Evolutionary conservation across 306 rosid species (phyloP), one percentile per base, ranked within the genome.

Genomic region (Pachyrhizus erosus): DNA sequence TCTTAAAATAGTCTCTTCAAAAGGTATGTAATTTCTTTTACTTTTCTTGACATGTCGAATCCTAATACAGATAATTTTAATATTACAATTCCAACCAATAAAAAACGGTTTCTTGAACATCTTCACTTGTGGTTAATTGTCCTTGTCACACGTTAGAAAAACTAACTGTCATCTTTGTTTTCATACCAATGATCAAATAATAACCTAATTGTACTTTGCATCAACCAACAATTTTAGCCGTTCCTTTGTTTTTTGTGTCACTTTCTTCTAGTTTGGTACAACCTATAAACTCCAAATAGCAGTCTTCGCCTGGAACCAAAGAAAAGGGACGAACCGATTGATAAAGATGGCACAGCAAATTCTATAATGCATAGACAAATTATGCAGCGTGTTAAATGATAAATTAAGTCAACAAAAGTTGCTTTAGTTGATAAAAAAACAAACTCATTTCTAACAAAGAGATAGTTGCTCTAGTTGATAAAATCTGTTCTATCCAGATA

Each of bases 221-320:
- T 60, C 17, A 12, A 13, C 23, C 1, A 5, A 45, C 76, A 26
- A 46, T 3, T 46, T 71, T 67, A 5, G 65, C 58, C 40, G 65
- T 51, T 11, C 18, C 51, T 11, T 13, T 73, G 62, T 73, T 31
- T 49, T 51, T 23, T 51, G n/a, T 31, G 66, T 74, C 78, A 52
- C 67, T 74, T 73, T 73, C 78, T 73, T 52, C 21, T 20, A 3
- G 78, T 74, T 74, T 74, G 78, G 67, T 74, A 73, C 65, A 73
- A 73, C 48, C 78, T n/a, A 51, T 66, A 73, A 73, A 33, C 18
- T 5, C 12, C 20, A 52, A 70, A 70, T 70, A 54, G 37, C 27
- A 20, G 51, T 52, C 48, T 4, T 23, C 4, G 7, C 34, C 48
- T 31, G 37, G 29, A 33, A 37, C 33, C 21, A 74, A 73, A 52